Conservation (phyloP, 495 filamentous ascomycete genomes). For the Hypoxylon rickii region DNA sequence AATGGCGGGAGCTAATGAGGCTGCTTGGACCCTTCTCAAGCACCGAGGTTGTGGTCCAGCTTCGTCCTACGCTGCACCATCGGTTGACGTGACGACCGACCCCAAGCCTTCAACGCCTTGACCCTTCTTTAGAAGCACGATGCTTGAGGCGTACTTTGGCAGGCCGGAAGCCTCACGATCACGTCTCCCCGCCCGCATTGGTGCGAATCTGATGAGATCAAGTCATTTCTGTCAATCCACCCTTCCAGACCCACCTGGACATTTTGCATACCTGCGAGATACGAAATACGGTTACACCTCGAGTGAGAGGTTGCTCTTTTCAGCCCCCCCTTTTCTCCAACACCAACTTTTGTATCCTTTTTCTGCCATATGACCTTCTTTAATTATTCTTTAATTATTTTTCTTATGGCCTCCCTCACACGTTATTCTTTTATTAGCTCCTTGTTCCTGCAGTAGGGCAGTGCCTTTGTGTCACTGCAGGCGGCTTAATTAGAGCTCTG, state of each 20-base stretch:
- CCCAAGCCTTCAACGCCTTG: neutral
- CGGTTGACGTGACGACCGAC: constrained; percentile 3
- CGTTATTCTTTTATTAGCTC: constrained; percentile 35
- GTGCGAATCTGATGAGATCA: constrained; percentile 19
- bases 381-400: constrained; percentile 7
- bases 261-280: too few species aligned
- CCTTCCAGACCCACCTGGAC: constrained; percentile 23
- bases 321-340: constrained; percentile 14
- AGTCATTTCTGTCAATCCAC: constrained; percentile 29
- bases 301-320: constrained; percentile 13
- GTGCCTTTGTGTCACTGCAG: constrained; percentile 21
- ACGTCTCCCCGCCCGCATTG: constrained; percentile 6
- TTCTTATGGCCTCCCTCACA: constrained; percentile 10
- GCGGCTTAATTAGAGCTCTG: constrained; percentile 3
- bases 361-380: constrained; percentile 2
- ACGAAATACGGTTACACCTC: constrained; percentile 32
- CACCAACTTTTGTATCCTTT: constrained; percentile 18
- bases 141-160: constrained; percentile 15
- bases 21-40: constrained; percentile 15
- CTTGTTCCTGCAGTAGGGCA: constrained; percentile 37
- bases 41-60: constrained; percentile 2
- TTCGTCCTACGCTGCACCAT: neutral
- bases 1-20: constrained; percentile 25
- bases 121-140: constrained; percentile 10
- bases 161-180: constrained; percentile 25